Percentiles rank a stretch among this genome's conserved stretches.
Conservation (phyloP, 306 rosid genomes). For the Potentilla sterilis region DNA sequence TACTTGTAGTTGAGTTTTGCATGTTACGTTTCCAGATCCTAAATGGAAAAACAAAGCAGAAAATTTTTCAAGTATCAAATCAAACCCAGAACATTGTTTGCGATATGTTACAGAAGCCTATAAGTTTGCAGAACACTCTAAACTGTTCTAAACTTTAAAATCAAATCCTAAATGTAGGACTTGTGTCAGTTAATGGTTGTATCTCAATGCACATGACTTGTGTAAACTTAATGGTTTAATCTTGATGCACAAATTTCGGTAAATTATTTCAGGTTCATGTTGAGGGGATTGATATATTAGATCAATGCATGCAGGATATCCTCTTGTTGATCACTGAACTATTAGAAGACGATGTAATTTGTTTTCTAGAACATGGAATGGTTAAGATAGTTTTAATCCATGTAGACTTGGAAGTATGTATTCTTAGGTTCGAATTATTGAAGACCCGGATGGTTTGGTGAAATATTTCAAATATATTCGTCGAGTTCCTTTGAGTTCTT, state of each 20-base stretch:
- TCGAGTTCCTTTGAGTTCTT: background rate
- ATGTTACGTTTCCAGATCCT: slow-evolving; percentile 2
- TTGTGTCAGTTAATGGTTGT: background rate
- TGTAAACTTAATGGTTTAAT: background rate
- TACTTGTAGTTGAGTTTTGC: background rate
- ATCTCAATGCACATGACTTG: background rate
- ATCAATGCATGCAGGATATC: background rate
- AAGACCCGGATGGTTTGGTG: background rate
- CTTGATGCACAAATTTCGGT: background rate
- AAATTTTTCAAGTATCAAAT: background rate
- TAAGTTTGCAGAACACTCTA: background rate
- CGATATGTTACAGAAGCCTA: background rate
- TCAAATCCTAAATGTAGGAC: background rate
- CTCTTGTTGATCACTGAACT: background rate
- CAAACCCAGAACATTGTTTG: background rate
- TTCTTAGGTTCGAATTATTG: background rate
- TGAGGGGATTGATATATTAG: background rate
- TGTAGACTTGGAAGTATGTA: slow-evolving; percentile 1
- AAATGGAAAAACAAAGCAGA: background rate
- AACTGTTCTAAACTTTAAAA: background rate
- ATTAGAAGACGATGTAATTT: background rate
- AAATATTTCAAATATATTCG: background rate
- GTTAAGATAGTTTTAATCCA: background rate
- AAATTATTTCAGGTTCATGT: background rate
- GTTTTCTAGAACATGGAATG: background rate